These are phyloP conservation scores for Moesziomyces aphidis DNA, from an alignment of 1,284 basidiomycete genomes.

Conservation along the genomic window DNA sequence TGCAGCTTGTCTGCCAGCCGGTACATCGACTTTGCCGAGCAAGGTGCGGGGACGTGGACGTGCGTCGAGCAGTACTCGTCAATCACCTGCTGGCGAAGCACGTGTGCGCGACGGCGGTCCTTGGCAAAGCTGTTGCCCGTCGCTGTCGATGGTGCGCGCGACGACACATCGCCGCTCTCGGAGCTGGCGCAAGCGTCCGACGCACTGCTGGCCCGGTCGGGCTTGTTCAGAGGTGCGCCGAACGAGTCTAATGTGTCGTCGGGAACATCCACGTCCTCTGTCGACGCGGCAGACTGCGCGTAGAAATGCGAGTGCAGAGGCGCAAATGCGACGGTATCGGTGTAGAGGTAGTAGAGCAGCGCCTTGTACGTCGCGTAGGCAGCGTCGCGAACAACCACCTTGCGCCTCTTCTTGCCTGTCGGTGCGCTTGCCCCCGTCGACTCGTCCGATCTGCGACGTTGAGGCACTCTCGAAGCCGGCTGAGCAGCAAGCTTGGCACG, in stretches of 20 bases:
- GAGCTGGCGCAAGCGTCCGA: conserved; percentile 7
- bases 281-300: conserved; percentile 22
- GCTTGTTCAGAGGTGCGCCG: conserved; percentile 2
- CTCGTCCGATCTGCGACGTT: conserved; percentile 19
- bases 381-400: conserved; percentile 76
- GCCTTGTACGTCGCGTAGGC: conserved; percentile 85
- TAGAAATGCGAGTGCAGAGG: conserved; percentile 77
- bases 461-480: conserved; percentile 3
- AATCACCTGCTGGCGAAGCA: conserved; percentile 43
- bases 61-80: conserved; percentile 62
- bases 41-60: conserved; percentile 77
- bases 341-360: conserved; percentile 86
- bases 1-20: conserved; percentile 78
- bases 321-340: conserved; percentile 84
- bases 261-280: conserved; percentile 1
- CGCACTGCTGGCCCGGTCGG: not conserved
- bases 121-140: conserved; percentile 15
- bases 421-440: not conserved
- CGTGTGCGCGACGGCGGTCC: conserved; percentile 31
- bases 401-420: conserved; percentile 36
- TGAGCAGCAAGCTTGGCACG: not conserved
- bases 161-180: conserved; percentile 2
- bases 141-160: not conserved
- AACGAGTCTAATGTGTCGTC: conserved; percentile 1
- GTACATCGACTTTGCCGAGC: conserved; percentile 88